Evolutionary conservation across 2,329 filamentous ascomycete genomes (phyloP).

Genomic region (Cordyceps cicadae): DNA sequence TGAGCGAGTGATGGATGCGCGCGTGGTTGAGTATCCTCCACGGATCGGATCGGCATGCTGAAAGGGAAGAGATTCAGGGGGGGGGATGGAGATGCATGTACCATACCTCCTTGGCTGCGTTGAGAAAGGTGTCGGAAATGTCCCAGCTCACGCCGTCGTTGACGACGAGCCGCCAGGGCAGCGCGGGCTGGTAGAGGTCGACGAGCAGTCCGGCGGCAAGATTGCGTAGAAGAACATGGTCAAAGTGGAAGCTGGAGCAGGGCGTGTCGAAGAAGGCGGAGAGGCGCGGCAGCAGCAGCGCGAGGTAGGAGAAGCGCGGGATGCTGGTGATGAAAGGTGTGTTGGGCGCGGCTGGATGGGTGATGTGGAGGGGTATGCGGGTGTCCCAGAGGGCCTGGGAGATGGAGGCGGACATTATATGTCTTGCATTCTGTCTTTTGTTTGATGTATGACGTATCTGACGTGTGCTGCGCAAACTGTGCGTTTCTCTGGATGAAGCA

Average conservation of each 20-base stretch:
- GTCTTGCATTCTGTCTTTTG: not conserved
- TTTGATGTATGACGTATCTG: no score
- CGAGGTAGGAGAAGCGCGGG: constrained; percentile 52
- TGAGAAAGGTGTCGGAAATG: constrained; percentile 54
- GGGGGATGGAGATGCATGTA: constrained; percentile 20
- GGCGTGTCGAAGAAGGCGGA: constrained; percentile 43
- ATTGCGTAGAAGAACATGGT: constrained; percentile 44
- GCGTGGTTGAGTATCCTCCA: not conserved
- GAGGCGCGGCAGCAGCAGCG: constrained; percentile 48
- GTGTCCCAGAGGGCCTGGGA: constrained; percentile 46
- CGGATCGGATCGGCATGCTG: no score
- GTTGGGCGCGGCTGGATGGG: constrained; percentile 37
- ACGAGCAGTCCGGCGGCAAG: constrained; percentile 45
- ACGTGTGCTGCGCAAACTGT: not conserved
- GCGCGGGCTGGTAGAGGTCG: constrained; percentile 46
- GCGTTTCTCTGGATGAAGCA: not conserved
- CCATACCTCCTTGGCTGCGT: constrained; percentile 55
- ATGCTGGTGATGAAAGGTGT: constrained; percentile 45
- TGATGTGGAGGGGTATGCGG: constrained; percentile 47
- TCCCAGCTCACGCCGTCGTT: constrained; percentile 50
- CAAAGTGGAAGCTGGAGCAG: constrained; percentile 52
- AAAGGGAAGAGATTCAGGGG: not conserved
- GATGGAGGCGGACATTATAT: constrained; percentile 21
- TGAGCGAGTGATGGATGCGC: not conserved
- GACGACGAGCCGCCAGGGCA: constrained; percentile 49